Conservation (phyloP, 2,329 filamentous ascomycete genomes). For the Fusarium pininemorale region DNA sequence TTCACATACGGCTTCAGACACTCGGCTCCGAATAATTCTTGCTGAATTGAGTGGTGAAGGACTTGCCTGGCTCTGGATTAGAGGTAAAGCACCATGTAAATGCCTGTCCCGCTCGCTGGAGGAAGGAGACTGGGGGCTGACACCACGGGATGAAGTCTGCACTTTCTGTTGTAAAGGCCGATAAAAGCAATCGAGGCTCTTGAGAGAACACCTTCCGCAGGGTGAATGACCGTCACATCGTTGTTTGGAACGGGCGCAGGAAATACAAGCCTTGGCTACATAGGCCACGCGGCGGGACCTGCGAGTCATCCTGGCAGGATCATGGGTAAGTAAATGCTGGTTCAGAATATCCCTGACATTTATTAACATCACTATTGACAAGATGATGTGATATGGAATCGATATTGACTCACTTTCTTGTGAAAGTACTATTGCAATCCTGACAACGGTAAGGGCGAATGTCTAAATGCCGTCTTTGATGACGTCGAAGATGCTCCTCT, state of each 20-base stretch:
- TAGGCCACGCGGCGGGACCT: background rate
- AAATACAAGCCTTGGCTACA: background rate
- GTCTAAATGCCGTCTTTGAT: background rate
- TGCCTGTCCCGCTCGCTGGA: background rate
- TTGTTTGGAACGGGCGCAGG: background rate
- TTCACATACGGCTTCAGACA: background rate
- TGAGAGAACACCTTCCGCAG: background rate
- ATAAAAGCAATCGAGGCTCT: background rate
- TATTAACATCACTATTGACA: too few species aligned
- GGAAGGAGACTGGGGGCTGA: background rate
- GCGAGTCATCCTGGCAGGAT: background rate
- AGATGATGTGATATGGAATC: rapidly evolving
- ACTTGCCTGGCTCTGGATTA: background rate
- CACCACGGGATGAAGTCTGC: background rate
- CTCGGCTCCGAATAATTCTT: rapidly evolving
- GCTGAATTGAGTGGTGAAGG: background rate
- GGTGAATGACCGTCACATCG: background rate
- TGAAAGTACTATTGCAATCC: background rate
- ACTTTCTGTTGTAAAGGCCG: background rate
- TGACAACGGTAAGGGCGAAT: background rate
- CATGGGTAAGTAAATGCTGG: background rate
- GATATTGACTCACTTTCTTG: background rate
- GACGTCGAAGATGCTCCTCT: background rate
- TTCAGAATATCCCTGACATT: background rate
- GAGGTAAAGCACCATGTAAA: too few species aligned